Conservation (phyloP, 2,329 filamentous ascomycete genomes). For the Penicillium occitanis region DNA sequence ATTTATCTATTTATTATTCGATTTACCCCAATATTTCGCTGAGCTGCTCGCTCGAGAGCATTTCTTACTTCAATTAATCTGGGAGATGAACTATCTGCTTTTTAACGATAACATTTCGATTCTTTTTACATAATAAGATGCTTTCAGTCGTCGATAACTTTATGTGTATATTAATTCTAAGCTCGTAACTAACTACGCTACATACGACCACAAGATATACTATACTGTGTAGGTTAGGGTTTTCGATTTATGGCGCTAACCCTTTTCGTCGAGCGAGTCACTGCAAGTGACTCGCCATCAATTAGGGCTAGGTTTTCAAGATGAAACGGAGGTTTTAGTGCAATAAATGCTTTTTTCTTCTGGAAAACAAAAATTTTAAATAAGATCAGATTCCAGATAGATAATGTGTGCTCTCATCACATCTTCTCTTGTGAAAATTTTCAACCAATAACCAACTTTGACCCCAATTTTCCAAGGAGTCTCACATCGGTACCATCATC, state of each 20-base stretch:
- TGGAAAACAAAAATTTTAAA: neutral
- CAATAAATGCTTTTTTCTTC: neutral
- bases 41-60: too few species aligned
- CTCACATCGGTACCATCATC: neutral
- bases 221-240: neutral
- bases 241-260: neutral
- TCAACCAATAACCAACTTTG: too few species aligned
- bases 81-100: too few species aligned
- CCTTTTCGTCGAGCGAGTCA: neutral
- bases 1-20: too few species aligned
- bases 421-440: neutral
- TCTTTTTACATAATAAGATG: too few species aligned
- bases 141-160: too few species aligned
- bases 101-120: too few species aligned
- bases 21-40: too few species aligned
- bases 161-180: too few species aligned
- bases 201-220: neutral
- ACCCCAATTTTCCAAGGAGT: too few species aligned
- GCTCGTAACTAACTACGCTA: neutral
- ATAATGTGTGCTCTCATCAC: neutral
- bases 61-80: too few species aligned
- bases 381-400: neutral
- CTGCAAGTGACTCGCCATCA: neutral
- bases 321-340: neutral
- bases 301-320: neutral